Percentiles rank a stretch among this genome's conserved stretches.
Evolutionary conservation across 2,329 filamentous ascomycete species (phyloP).

Genomic region (Aspergillus ochraceoroseus): DNA sequence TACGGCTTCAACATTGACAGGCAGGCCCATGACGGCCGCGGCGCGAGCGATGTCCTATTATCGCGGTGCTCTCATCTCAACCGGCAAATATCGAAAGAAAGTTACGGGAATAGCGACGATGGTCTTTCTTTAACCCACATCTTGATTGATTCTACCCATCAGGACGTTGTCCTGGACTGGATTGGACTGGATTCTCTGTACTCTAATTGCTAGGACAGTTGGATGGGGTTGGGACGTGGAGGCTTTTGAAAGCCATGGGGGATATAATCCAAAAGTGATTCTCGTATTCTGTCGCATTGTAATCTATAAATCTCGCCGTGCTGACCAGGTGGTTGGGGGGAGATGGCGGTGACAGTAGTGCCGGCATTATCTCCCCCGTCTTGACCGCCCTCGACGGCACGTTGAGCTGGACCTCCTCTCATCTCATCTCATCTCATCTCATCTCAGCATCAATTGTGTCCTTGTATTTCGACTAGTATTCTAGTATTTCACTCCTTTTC

Average conservation of each 20-base stretch:
- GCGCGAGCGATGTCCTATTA: slow-evolving; percentile 8
- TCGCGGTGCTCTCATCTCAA: slow-evolving; percentile 6
- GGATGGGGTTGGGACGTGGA: slow-evolving; percentile 13
- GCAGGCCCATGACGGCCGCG: slow-evolving; percentile 6
- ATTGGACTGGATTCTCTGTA: slow-evolving; percentile 27
- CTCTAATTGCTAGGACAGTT: slow-evolving; percentile 27
- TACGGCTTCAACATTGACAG: slow-evolving; percentile 16
- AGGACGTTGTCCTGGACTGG: slow-evolving; percentile 11
- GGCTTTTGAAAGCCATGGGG: slow-evolving; percentile 8
- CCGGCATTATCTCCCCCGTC: too few species aligned
- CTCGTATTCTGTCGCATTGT: slow-evolving; percentile 8
- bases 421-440: too few species aligned
- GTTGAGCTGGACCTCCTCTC: too few species aligned
- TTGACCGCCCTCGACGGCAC: too few species aligned
- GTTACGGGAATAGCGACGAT: slow-evolving; percentile 19
- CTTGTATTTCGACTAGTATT: background rate
- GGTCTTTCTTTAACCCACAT: slow-evolving; percentile 14
- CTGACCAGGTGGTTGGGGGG: background rate
- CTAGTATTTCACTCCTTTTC: background rate
- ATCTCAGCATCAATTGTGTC: too few species aligned
- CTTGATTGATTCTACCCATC: slow-evolving; percentile 14
- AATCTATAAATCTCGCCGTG: background rate
- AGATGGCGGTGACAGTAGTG: too few species aligned
- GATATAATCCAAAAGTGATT: slow-evolving; percentile 19
- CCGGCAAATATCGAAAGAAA: slow-evolving; percentile 16